Conservation (phyloP, 2,329 filamentous ascomycete genomes). For the Ophiosphaerella herpotricha region DNA sequence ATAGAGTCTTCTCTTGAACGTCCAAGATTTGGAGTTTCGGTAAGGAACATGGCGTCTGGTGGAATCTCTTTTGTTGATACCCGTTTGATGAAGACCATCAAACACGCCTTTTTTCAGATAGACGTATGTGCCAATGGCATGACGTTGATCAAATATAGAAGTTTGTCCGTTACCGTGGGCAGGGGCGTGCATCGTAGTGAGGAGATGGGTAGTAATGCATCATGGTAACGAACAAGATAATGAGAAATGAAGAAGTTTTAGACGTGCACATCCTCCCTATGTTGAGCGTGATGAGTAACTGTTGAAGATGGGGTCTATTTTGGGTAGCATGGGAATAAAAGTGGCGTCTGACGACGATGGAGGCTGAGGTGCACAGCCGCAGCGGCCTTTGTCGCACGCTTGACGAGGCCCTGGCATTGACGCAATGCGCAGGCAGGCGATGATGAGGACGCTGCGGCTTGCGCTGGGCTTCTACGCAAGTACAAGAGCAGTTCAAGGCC, state of each 20-base stretch:
- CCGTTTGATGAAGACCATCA: constrained; percentile 19
- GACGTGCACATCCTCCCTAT: too few species aligned
- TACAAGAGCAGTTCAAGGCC: constrained; percentile 36
- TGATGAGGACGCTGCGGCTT: constrained; percentile 28
- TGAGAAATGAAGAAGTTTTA: too few species aligned
- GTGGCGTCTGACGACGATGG: neutral
- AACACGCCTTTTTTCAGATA: constrained; percentile 11
- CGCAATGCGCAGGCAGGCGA: constrained; percentile 20
- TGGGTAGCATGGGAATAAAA: neutral
- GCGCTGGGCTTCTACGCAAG: constrained; percentile 31
- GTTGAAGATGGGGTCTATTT: too few species aligned
- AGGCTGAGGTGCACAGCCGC: constrained; percentile 38
- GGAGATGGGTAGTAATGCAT: neutral
- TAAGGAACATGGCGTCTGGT: constrained; percentile 18
- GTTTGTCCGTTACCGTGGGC: constrained; percentile 4
- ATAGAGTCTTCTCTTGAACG: constrained; percentile 13
- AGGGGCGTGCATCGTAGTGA: constrained; percentile 17
- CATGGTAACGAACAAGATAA: too few species aligned
- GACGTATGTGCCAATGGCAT: constrained; percentile 3
- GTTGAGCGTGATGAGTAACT: neutral
- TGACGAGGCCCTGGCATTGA: constrained; percentile 28
- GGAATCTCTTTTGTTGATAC: constrained; percentile 29
- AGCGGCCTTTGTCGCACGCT: constrained; percentile 22
- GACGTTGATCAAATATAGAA: constrained; percentile 10
- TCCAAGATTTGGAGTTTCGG: constrained; percentile 10